Evolutionary conservation across 169 alveolate genomes (phyloP), one percentile per base, ranked within the genome.

Genomic region (Neospora caninum): DNA sequence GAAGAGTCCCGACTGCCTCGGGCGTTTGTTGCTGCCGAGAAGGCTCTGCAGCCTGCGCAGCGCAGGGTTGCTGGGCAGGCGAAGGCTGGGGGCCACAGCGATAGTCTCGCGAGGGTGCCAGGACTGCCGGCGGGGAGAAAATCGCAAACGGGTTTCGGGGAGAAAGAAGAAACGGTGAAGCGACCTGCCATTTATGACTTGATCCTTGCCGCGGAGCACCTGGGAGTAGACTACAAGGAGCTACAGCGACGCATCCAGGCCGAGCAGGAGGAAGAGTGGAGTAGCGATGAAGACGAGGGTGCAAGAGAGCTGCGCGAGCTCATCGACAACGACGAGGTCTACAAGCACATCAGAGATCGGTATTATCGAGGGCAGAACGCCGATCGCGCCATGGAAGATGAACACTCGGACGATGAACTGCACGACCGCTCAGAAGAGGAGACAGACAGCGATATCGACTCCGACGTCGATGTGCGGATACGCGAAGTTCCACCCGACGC

Each of bases 181-280:
- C 38, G 93, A 13, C 93, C 93, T 31, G 43, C 64, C 0, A n/a
- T 73, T 9, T 89, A 89, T 39, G 93, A 89, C 88, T 69, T 67
- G 38, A 89, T 89, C 29, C 93, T 89, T 31, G 93, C 93, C 7
- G 93, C 93, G 29, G 93, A 89, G 73, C 93, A 89, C 73, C 31
- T 89, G 69, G 88, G 93, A 2, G 73, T 89, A 38, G 93, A 73
- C 88, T 45, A 89, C 88, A 29, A 36, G 78, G 78, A 89, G 29
- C 93, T 89, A 53, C 88, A 49, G 42, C 34, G 67, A 0, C 89
- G 69, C 29, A 70, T 27, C 70, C 89, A 25, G 34, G 67, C 16
- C 10, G 89, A 45, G 41, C 49, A 82, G 67, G 67, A 41, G 89
- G 67, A 42, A 10, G 25, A 16, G 0, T 82, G 42, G 70, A 31